phyloP scores from a whole-genome alignment of 306 rosid species.

The Phaseolus lunatus region DNA sequence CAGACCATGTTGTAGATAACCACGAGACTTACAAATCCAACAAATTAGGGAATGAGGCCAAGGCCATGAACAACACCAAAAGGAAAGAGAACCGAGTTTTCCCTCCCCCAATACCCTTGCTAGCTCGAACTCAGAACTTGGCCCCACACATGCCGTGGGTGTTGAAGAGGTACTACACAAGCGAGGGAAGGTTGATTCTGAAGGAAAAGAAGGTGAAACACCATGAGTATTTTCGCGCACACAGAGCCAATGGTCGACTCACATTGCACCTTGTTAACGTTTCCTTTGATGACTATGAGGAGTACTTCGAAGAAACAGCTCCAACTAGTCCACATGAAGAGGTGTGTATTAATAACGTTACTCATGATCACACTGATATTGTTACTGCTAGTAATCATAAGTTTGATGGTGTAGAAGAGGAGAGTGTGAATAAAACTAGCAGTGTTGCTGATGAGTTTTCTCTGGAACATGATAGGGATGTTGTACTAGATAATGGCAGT shows the following conservation, averaged over 20 bases:
- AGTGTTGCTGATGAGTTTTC: not conserved
- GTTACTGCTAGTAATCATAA: not conserved
- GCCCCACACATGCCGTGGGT: slow-evolving; percentile 76
- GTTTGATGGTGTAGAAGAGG: slow-evolving; percentile 9
- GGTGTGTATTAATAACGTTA: not conserved
- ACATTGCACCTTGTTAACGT: slow-evolving; percentile 63
- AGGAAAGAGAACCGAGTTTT: slow-evolving; percentile 43
- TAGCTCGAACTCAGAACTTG: slow-evolving; percentile 69
- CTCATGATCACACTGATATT: not conserved
- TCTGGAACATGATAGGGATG: not conserved
- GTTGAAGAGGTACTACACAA: slow-evolving; percentile 62
- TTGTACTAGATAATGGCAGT: not conserved
- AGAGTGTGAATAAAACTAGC: not conserved
- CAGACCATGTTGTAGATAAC: not conserved
- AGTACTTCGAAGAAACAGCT: not conserved
- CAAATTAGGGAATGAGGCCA: not conserved
- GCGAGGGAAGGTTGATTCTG: slow-evolving; percentile 69
- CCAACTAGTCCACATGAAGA: not conserved
- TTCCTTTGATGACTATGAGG: slow-evolving; percentile 31
- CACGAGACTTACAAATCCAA: not conserved
- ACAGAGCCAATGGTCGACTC: slow-evolving; percentile 77
- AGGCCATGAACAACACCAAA: not conserved
- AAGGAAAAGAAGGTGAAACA: slow-evolving; percentile 66
- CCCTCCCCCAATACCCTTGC: slow-evolving; percentile 72
- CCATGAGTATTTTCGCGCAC: slow-evolving; percentile 68